Evolutionary conservation across 1,284 basidiomycete species (phyloP), one percentile per base, ranked within the genome.

Genomic region (Irpex lacteus): DNA sequence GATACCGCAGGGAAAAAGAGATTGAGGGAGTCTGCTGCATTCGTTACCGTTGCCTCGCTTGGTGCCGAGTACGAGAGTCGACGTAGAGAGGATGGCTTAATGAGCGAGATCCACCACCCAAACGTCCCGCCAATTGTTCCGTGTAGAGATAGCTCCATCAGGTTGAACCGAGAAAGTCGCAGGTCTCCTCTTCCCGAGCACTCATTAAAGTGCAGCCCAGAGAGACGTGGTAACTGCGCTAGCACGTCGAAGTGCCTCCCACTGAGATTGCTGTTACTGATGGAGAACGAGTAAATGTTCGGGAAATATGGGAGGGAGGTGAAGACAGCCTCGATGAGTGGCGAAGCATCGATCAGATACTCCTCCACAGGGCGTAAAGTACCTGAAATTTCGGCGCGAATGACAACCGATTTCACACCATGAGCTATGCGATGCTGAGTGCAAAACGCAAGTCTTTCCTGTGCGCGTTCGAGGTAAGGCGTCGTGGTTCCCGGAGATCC

Each of bases 61-160:
- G 13, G 52, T 3, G 64, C 38, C 6, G 59, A 52, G 34, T 65
- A 65, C 7, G 64, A 65, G 57, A 65, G 59, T 7, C 37, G 58
- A 32, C 54, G 44, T 9, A 65, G 32, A n/a, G 61, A 21, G 1
- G 60, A n/a, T 6, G 58, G 59, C 19, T 49, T 49, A 2, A 65
- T 26, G 13, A 65, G 57, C 5, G 61, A 61, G 19, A 65, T 65
- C 64, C 64, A 65, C 64, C 64, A 65, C 6, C 64, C 64, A 26
- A 53, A 62, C 15, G 64, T 21, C 4, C 64, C 64, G 18, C 54
- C 26, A 52, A 65, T 59, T 47, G 59, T 61, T n/a, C 64, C 64
- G 26, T 60, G 61, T 15, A 65, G 53, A 15, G 61, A 52, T 8
- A 65, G 44, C 11, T 18, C 44, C 9, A 47, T 61, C 18, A 65